Evolutionary conservation across 2,329 filamentous ascomycete genomes (phyloP), one percentile per base, ranked within the genome.

Genomic region (Waltergamsia citrina): DNA sequence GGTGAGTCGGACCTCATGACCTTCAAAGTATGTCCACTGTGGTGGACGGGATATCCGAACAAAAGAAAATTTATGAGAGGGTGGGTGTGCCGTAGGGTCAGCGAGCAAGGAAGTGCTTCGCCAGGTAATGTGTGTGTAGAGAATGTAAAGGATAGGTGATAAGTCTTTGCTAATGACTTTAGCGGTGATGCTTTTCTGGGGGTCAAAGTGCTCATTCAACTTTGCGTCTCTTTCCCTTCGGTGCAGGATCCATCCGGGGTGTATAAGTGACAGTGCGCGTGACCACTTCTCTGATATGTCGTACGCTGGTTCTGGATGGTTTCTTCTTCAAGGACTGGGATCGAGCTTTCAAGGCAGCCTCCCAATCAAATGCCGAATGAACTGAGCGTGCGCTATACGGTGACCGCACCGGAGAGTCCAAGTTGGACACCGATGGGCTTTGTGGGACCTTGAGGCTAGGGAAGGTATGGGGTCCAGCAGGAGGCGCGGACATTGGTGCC

Each of bases 191-290:
- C 27, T 38, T 23, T 34, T 40, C 29, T 19, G 15, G 36, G 34
- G 17, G 16, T 24, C 16, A 12, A 25, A 12, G 17, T 25, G 23
- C 36, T 52, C 48, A 65, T 43, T 71, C 66, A 32, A 69, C 57
- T 67, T 85, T 93, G 63, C 88, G 81, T 63, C 87, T 78, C 72
- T 95, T 96, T 43, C 88, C 88, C 57, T 88, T 88, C 7, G 87
- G 90, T 24, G 88, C 86, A 17, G 88, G 85, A 44, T 87, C 84
- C 63, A 96, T 85, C 43, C 80, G 70, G 40, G 78, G 82, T 54
- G 85, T 94, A 59, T 93, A 94, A 26, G 85, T 94, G 39, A 94
- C 85, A 12, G 87, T 95, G 46, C 87, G 74, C n/a, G 88, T 95
- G 34, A 95, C 84, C 5, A 95, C 86, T 56, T 95, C 87, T 35